These are phyloP conservation scores for Aspergillus wentii DNA, from an alignment of 495 filamentous ascomycete species.

Conservation along the genomic window DNA sequence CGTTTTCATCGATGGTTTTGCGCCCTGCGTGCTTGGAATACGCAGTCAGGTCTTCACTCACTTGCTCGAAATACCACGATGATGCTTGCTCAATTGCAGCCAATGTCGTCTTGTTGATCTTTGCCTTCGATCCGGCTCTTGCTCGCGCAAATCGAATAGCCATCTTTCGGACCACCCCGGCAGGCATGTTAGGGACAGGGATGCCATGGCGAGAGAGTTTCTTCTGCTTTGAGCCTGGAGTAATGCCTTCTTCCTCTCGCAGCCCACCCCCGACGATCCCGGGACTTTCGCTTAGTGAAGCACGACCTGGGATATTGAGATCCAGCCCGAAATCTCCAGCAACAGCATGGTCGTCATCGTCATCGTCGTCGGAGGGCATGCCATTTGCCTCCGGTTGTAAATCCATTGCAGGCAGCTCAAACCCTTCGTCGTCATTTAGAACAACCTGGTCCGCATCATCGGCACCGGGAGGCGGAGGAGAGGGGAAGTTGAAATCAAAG, in stretches of 20 bases:
- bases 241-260: conserved; percentile 27
- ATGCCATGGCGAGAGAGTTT: conserved; percentile 70
- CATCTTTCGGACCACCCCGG: conserved; percentile 66
- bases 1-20: conserved; percentile 80
- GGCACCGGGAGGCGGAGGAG: conserved; percentile 22
- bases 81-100: conserved; percentile 71
- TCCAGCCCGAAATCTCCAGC: conserved; percentile 28
- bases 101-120: conserved; percentile 67
- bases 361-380: conserved; percentile 17
- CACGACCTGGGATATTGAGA: conserved; percentile 20
- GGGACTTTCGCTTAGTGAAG: conserved; percentile 31
- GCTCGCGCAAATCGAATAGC: conserved; percentile 65
- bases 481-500: conserved; percentile 41
- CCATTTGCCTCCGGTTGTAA: conserved; percentile 21
- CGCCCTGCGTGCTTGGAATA: conserved; percentile 80
- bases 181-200: conserved; percentile 68
- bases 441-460: conserved; percentile 23
- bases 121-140: conserved; percentile 53
- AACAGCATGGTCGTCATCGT: conserved; percentile 13
- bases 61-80: conserved; percentile 86
- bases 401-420: conserved; percentile 29
- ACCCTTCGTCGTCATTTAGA: conserved; percentile 34
- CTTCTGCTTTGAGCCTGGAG: conserved; percentile 34
- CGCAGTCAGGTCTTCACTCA: conserved; percentile 68
- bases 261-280: conserved; percentile 38